Base-by-base conservation (phyloP, 164 flowering plant genomes). In the Liquidambar formosana region DNA sequence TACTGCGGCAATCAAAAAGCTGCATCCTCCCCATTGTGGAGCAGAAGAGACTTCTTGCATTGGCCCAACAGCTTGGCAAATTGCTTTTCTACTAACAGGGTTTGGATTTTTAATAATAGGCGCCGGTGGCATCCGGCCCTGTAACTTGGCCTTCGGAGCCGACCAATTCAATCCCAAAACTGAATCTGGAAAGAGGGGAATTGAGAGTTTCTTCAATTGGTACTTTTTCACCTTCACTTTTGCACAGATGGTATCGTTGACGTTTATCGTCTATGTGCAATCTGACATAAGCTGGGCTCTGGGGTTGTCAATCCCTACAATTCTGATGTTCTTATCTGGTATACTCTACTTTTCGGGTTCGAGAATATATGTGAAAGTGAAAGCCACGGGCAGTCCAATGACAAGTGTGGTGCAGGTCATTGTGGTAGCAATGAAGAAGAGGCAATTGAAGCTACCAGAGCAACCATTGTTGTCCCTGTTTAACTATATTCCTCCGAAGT, bases 161-260 rank as follows among this genome's bases (percentile, higher is more conserved):
- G 86, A 82, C 63, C 86, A 82, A 43, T 82, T 82, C 68, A 73
- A 83, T 60, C 84, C 82, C 10, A 71, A 65, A 0, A 72, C 82
- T 1, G 84, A 83, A 41, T 76, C 82, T 1, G 84, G 86, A 0
- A 80, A 70, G 58, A 70, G 77, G 57, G 86, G 82, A 1, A 83
- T 80, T 66, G 77, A 57, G 53, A 80, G 86, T 63, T 83, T 80
- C 79, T 83, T 80, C 75, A 83, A 81, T 21, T 83, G 86, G 86
- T 83, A 83, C 71, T 80, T 74, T 64, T 78, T 80, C 76, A 83
- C 84, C 52, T 60, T 60, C 44, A 79, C 86, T 5, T 74, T 81
- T 62, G 82, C 82, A 12, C 64, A 72, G 56, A 78, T 83, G 82
- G 77, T 83, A 23, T 76, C 86, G 2, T 45, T 80, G 47, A 83